phyloP scores from a whole-genome alignment of 495 filamentous ascomycete species.

The Penicillium roqueforti region DNA sequence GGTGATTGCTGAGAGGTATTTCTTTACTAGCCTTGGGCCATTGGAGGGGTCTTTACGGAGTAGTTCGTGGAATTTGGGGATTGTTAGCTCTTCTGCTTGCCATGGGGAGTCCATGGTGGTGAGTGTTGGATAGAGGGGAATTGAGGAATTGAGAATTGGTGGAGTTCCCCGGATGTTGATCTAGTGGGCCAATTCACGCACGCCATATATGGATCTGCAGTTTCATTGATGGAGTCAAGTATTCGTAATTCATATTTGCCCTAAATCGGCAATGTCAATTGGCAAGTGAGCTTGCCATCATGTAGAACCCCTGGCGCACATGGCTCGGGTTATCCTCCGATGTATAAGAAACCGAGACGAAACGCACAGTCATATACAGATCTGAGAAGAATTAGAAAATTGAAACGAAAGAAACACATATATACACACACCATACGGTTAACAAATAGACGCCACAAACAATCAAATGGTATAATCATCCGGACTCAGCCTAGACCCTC shows the following conservation, averaged over 20 bases:
- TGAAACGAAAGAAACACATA: background rate
- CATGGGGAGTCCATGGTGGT: background rate
- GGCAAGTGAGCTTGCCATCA: background rate
- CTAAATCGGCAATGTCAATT: background rate
- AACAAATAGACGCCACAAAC: slow-evolving; percentile 6
- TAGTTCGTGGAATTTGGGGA: slow-evolving; percentile 49
- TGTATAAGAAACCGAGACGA: background rate
- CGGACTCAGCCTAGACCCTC: slow-evolving; percentile 1
- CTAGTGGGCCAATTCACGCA: background rate
- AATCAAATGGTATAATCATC: slow-evolving; percentile 14
- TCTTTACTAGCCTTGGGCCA: slow-evolving; percentile 49
- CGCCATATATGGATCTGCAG: background rate
- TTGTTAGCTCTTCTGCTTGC: slow-evolving; percentile 45
- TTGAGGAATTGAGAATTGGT: background rate
- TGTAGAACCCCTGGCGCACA: background rate
- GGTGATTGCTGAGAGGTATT: slow-evolving; percentile 54
- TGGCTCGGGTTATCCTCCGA: background rate
- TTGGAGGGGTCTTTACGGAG: slow-evolving; percentile 46
- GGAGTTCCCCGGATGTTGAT: background rate
- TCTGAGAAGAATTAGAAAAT: background rate
- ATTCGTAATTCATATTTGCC: background rate
- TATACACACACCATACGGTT: slow-evolving; percentile 5
- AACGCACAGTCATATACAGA: background rate
- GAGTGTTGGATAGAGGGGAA: background rate
- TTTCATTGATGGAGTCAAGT: background rate